Evolutionary conservation across 306 rosid species (phyloP).

Genomic region (Prunus padus): DNA sequence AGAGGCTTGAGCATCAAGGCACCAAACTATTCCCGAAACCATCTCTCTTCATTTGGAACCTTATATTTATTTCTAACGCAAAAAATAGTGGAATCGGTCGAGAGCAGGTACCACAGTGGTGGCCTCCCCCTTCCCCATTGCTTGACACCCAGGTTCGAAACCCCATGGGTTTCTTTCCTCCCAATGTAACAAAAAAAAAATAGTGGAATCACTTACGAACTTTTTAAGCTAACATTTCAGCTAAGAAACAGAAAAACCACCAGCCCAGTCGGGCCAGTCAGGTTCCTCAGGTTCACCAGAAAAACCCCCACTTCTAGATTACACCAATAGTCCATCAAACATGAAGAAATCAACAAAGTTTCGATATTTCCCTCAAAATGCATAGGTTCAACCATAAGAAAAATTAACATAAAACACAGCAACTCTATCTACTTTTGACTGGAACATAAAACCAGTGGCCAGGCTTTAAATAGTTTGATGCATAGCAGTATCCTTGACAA

Average conservation of each 20-base stretch:
- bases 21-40: not conserved
- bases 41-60: conserved; percentile 1
- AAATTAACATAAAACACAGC: conserved; percentile 8
- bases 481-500: not conserved
- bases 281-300: not conserved
- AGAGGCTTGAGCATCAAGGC: not conserved
- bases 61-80: not conserved
- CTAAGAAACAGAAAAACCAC: not conserved
- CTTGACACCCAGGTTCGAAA: no score
- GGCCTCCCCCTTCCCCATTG: no score
- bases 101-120: no score
- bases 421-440: not conserved
- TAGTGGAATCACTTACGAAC: not conserved
- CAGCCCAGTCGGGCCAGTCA: not conserved
- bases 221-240: not conserved
- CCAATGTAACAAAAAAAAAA: no score
- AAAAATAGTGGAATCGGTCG: not conserved
- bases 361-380: not conserved
- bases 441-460: conserved; percentile 9
- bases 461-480: conserved; percentile 3
- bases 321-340: not conserved
- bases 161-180: no score
- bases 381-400: not conserved
- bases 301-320: not conserved
- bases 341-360: not conserved